These are phyloP conservation scores for Leccinum variicolor DNA, from an alignment of 768 basidiomycete genomes.

Conservation along the genomic window DNA sequence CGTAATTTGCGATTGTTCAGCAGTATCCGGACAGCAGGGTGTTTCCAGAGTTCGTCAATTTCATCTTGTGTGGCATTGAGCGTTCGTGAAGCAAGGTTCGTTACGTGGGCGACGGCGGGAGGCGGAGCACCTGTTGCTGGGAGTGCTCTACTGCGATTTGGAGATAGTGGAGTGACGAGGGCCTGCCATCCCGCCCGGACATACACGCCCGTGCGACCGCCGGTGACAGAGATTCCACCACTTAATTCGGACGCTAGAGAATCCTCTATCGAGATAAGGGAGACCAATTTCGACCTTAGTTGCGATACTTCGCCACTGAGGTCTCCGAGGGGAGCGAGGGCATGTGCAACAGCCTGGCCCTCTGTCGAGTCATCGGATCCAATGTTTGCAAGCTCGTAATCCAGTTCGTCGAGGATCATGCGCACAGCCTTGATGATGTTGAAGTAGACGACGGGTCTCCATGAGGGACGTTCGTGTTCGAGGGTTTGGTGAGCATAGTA, in stretches of 20 bases:
- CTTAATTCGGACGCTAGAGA: constrained; percentile 66
- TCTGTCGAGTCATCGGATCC: constrained; percentile 27
- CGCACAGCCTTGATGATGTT: constrained; percentile 80
- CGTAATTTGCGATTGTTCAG: constrained; percentile 55
- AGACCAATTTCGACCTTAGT: constrained; percentile 55
- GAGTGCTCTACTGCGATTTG: constrained; percentile 41
- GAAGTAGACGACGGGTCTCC: constrained; percentile 80
- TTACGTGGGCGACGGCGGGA: constrained; percentile 38
- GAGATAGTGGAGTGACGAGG: constrained; percentile 41
- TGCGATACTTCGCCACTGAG: constrained; percentile 46
- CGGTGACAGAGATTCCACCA: constrained; percentile 57
- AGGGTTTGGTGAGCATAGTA: constrained; percentile 71
- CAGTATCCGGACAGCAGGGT: constrained; percentile 60
- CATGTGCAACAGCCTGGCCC: constrained; percentile 30
- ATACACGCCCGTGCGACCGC: constrained; percentile 60
- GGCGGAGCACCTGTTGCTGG: constrained; percentile 31
- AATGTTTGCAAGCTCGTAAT: constrained; percentile 47
- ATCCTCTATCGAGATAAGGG: constrained; percentile 64
- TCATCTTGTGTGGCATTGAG: constrained; percentile 48
- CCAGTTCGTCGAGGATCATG: constrained; percentile 69
- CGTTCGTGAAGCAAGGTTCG: constrained; percentile 53
- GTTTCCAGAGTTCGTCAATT: constrained; percentile 65
- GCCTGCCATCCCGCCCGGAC: constrained; percentile 75
- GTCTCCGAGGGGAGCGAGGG: constrained; percentile 30
- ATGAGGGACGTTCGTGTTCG: constrained; percentile 67